Evolutionary conservation across 2,329 filamentous ascomycete species (phyloP).

Genomic region (Lachnellula suecica): DNA sequence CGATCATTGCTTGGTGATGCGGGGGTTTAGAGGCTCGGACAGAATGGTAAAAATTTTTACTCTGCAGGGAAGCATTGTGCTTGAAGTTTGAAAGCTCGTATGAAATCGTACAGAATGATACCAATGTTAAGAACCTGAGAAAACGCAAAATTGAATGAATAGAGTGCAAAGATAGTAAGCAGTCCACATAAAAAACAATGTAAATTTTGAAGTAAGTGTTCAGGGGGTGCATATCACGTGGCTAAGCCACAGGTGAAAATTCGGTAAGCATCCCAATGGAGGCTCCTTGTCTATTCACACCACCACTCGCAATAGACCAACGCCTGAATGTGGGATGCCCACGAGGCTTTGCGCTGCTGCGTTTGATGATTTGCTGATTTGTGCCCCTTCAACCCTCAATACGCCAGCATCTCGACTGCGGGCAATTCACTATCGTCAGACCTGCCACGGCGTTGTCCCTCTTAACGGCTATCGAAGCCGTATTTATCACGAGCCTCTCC

Average conservation of each 20-base stretch:
- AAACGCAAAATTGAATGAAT: too few relatives aligned
- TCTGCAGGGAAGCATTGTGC: neutral
- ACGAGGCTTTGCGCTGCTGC: neutral
- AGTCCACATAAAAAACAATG: too few relatives aligned
- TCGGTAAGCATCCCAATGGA: too few relatives aligned
- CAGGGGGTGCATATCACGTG: neutral
- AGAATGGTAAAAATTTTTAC: too few relatives aligned
- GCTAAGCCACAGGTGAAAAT: too few relatives aligned
- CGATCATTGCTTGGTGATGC: constrained; percentile 28
- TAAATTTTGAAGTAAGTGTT: neutral
- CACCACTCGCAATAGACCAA: neutral
- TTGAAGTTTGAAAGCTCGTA: neutral
- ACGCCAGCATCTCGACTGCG: neutral
- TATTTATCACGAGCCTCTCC: neutral
- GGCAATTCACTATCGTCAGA: neutral
- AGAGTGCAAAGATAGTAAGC: too few relatives aligned
- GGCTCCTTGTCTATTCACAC: too few relatives aligned
- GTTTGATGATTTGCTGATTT: neutral
- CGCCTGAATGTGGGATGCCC: neutral
- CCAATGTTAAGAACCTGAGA: too few relatives aligned
- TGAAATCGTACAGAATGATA: neutral
- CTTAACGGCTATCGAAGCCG: too few relatives aligned
- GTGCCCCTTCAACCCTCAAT: neutral
- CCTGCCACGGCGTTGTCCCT: too few relatives aligned
- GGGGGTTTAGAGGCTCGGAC: too few relatives aligned